Conservation (phyloP, 1,139 yeast genomes). For the Kluyveromyces sp. region DNA sequence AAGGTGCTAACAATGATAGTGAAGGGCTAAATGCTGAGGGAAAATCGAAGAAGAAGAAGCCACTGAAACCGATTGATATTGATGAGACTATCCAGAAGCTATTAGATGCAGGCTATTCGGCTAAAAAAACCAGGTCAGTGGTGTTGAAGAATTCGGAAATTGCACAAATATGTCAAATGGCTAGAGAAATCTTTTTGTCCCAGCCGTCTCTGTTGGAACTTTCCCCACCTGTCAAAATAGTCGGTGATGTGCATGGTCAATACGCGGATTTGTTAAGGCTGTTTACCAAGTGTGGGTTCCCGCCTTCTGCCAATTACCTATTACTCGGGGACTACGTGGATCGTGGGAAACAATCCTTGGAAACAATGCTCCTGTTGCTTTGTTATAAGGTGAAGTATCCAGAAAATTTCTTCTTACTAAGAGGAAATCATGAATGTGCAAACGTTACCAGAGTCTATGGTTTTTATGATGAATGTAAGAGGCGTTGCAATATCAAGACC, state of each 20-base stretch:
- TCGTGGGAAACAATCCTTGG: slow-evolving; percentile 90
- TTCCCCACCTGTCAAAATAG: slow-evolving; percentile 93
- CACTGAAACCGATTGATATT: slow-evolving; percentile 49
- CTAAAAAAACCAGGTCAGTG: slow-evolving; percentile 82
- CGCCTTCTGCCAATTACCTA: slow-evolving; percentile 89
- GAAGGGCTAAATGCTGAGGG: slow-evolving; percentile 15
- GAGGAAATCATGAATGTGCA: slow-evolving; percentile 98
- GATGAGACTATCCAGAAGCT: slow-evolving; percentile 86
- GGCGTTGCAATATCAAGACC: slow-evolving; percentile 84
- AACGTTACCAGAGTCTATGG: slow-evolving; percentile 94
- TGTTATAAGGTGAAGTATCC: slow-evolving; percentile 95
- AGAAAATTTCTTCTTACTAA: slow-evolving; percentile 81
- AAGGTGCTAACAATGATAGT: slow-evolving; percentile 10
- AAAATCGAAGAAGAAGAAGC: slow-evolving; percentile 24
- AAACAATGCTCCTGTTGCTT: slow-evolving; percentile 74
- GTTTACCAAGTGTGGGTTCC: slow-evolving; percentile 94
- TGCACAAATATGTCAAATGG: slow-evolving; percentile 74
- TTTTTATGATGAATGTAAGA: slow-evolving; percentile 93
- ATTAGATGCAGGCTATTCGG: slow-evolving; percentile 91
- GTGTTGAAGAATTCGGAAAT: slow-evolving; percentile 86
- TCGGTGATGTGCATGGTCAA: slow-evolving; percentile 97
- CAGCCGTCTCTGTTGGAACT: slow-evolving; percentile 87
- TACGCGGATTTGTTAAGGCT: slow-evolving; percentile 84
- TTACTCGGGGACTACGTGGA: slow-evolving; percentile 96
- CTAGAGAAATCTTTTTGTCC: slow-evolving; percentile 78